Conservation (phyloP, 78 protist genomes). For the Dictyostelium purpureum region DNA sequence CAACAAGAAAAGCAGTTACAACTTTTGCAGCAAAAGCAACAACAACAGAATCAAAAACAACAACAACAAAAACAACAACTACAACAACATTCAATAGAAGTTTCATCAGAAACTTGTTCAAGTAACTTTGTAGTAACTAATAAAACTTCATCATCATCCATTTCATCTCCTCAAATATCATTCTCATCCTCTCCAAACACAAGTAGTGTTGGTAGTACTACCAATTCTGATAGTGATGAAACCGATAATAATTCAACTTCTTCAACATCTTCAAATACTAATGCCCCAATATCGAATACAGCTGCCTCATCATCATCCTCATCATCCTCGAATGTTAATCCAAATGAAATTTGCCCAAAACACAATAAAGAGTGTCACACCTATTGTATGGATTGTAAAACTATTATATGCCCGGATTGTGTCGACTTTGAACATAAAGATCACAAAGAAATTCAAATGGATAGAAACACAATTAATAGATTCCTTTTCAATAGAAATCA, state of each 20-base stretch:
- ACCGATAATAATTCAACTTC: neutral
- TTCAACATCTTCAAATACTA: neutral
- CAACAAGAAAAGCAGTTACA: too few species aligned
- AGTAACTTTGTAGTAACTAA: too few species aligned
- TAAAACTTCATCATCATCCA: neutral
- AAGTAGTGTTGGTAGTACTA: neutral
- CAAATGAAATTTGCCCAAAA: neutral
- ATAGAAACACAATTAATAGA: neutral
- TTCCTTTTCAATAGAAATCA: neutral
- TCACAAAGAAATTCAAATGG: conserved; percentile 13
- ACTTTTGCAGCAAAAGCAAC: too few species aligned
- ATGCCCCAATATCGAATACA: neutral
- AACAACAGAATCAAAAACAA: neutral
- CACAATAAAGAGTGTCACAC: neutral
- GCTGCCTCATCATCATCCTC: neutral
- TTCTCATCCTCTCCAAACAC: neutral
- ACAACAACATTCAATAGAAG: neutral
- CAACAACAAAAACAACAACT: neutral
- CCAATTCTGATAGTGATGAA: neutral
- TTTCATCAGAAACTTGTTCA: neutral
- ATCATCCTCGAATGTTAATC: neutral
- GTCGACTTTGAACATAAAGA: neutral
- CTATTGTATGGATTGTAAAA: neutral
- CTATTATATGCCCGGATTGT: neutral
- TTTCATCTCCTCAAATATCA: neutral